phyloP scores from a whole-genome alignment of 805 yeast genomes.

The Starmerella bombicola region DNA sequence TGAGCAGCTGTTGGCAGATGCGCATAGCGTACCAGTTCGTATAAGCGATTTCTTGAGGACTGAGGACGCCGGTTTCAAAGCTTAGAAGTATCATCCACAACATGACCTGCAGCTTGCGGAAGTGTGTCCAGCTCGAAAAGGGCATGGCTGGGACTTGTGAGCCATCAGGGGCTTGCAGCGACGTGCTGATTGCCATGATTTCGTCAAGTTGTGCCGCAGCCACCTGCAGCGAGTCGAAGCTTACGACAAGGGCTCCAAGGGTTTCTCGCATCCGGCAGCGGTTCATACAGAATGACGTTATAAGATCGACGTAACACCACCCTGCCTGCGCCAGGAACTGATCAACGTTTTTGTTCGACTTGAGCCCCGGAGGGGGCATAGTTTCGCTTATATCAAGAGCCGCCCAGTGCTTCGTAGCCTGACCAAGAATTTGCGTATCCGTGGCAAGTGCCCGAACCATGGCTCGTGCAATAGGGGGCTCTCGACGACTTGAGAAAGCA shows the following conservation, averaged over 20 bases:
- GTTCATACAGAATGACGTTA: constrained; percentile 44
- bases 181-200: constrained; percentile 18
- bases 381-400: constrained; percentile 35
- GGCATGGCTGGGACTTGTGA: constrained; percentile 37
- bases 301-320: constrained; percentile 39
- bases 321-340: constrained; percentile 27
- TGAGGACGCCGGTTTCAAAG: constrained; percentile 61
- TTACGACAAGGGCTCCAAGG: constrained; percentile 39
- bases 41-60: constrained; percentile 51
- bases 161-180: constrained; percentile 23
- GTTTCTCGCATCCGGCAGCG: constrained; percentile 76
- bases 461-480: constrained; percentile 25
- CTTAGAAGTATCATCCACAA: constrained; percentile 58
- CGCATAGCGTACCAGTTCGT: constrained; percentile 58
- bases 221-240: constrained; percentile 76
- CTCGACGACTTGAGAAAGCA: constrained; percentile 23
- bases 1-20: constrained; percentile 32
- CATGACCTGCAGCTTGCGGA: constrained; percentile 58
- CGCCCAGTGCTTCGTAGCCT: constrained; percentile 23
- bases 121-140: constrained; percentile 56
- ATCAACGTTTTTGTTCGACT: constrained; percentile 22
- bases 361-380: constrained; percentile 9
- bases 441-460: constrained; percentile 18
- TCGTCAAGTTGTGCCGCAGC: constrained; percentile 54
- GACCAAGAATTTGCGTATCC: constrained; percentile 15